Percentiles rank a stretch among this genome's conserved stretches.
Conservation (phyloP, 495 filamentous ascomycete species). For the Viridothelium virens region DNA sequence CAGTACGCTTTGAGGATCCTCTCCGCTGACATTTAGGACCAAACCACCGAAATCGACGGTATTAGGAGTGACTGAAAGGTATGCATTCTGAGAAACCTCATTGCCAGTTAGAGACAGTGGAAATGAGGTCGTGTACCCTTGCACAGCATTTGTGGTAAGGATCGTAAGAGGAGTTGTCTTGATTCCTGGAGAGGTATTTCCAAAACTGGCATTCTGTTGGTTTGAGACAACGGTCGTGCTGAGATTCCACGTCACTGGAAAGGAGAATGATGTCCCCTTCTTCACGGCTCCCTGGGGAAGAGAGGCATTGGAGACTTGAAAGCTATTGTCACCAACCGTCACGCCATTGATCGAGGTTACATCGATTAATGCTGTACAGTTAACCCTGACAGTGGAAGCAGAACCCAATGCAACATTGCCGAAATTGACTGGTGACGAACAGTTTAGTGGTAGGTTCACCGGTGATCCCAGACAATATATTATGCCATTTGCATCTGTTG, state of each 20-base stretch:
- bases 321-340: slow-evolving; percentile 26
- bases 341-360: slow-evolving; percentile 32
- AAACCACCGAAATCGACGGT: slow-evolving; percentile 36
- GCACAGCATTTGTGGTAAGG: slow-evolving; percentile 27
- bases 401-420: slow-evolving; percentile 36
- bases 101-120: slow-evolving; percentile 31
- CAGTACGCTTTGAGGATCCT: slow-evolving; percentile 22
- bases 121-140: slow-evolving; percentile 28
- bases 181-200: slow-evolving; percentile 29
- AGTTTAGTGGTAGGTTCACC: slow-evolving; percentile 23
- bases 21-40: slow-evolving; percentile 28
- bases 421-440: slow-evolving; percentile 36
- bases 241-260: slow-evolving; percentile 38
- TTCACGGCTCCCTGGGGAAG: slow-evolving; percentile 31
- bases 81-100: slow-evolving; percentile 27
- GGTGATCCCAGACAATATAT: slow-evolving; percentile 37
- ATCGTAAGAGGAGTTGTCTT: slow-evolving; percentile 29
- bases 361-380: slow-evolving; percentile 35
- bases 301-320: slow-evolving; percentile 30
- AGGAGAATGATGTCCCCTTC: slow-evolving; percentile 32
- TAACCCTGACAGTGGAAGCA: slow-evolving; percentile 27
- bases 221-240: slow-evolving; percentile 33
- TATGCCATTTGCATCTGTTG: slow-evolving; percentile 35
- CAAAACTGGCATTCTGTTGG: slow-evolving; percentile 28
- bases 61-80: slow-evolving; percentile 29